Conservation (phyloP, 768 basidiomycete genomes). For the Termitomyces sp. region DNA sequence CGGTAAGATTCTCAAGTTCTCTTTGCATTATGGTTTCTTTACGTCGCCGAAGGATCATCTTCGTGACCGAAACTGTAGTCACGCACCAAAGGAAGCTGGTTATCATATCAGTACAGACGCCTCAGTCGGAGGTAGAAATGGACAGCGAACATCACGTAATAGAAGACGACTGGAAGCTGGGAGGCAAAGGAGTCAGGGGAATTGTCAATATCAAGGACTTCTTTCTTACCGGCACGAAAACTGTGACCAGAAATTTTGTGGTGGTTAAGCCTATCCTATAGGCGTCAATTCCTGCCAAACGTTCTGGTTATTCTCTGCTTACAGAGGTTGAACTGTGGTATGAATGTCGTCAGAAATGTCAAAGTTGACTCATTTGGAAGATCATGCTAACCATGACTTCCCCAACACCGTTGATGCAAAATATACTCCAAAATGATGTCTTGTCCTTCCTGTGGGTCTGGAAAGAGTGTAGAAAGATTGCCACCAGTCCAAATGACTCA, state of each 20-base stretch:
- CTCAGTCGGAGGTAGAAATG: neutral
- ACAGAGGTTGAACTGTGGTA: constrained; percentile 1
- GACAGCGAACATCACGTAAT: constrained; percentile 2
- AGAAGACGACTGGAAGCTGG: constrained; percentile 2
- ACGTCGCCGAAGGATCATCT: constrained; percentile 27
- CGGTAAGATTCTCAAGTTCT: neutral
- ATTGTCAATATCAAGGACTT: neutral
- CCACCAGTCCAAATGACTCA: neutral
- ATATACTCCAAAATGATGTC: neutral
- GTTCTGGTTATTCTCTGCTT: neutral
- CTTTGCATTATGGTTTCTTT: constrained; percentile 2
- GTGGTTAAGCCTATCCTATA: neutral
- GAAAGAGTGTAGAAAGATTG: neutral
- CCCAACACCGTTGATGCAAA: neutral
- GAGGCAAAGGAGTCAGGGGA: neutral
- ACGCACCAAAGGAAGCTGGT: constrained; percentile 29
- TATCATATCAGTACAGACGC: neutral
- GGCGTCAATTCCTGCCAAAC: neutral
- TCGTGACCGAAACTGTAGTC: constrained; percentile 24
- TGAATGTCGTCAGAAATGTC: neutral
- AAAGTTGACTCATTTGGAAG: neutral
- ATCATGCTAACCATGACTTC: neutral
- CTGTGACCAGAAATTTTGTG: neutral
- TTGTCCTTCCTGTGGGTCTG: neutral
- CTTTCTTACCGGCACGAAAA: constrained; percentile 4